Conservation (phyloP, 108 stramenopile species). For the Nitzschia putrida region DNA sequence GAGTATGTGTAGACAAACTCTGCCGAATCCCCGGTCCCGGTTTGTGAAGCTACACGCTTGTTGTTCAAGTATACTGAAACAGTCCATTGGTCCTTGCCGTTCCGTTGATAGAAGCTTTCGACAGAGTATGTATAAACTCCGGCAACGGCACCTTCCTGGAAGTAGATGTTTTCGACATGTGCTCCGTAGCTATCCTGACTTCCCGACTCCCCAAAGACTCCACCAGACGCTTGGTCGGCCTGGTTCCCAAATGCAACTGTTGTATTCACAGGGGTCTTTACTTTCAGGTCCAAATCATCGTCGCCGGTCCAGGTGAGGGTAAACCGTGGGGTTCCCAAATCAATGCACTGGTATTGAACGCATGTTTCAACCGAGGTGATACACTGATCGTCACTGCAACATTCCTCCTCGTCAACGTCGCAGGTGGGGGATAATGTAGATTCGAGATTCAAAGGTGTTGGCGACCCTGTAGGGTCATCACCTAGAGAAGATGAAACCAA, state of each 20-base stretch:
- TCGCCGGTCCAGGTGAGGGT: conserved; percentile 31
- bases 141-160: conserved; percentile 1
- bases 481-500: not conserved
- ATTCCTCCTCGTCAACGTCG: conserved; percentile 5
- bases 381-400: conserved; percentile 23
- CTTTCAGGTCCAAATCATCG: conserved; percentile 25
- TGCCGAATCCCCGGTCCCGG: conserved; percentile 7
- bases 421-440: not conserved
- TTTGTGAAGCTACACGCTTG: conserved; percentile 5
- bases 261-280: conserved; percentile 19
- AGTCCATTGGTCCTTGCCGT: conserved; percentile 11
- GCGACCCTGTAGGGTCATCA: not conserved
- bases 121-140: conserved; percentile 18
- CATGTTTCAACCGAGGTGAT: conserved; percentile 18
- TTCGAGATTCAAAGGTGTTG: not conserved
- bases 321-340: conserved; percentile 25
- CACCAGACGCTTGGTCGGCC: conserved; percentile 16
- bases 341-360: conserved; percentile 12
- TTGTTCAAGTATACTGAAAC: conserved; percentile 17
- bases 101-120: conserved; percentile 8
- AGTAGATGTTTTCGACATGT: conserved; percentile 31
- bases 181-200: conserved; percentile 1
- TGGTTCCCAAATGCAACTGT: conserved; percentile 14
- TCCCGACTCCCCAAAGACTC: conserved; percentile 17
- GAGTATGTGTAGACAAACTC: conserved; percentile 11